Percentiles rank a stretch among this genome's conserved stretches.
These are phyloP conservation scores for Umbelopsis sp. DNA, from an alignment of 371 early-diverging fungal genomes.

Conservation along the genomic window DNA sequence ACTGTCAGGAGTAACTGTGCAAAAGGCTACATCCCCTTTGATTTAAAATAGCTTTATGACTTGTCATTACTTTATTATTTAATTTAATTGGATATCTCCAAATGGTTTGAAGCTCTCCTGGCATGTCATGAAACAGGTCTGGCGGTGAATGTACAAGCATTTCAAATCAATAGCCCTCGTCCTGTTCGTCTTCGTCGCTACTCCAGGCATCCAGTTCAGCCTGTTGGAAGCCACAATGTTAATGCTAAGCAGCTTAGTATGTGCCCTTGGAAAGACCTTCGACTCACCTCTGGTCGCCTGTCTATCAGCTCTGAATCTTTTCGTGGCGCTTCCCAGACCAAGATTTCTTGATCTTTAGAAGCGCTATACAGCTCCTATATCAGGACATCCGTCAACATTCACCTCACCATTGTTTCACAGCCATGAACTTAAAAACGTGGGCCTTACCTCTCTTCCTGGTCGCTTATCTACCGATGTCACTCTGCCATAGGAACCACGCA, in stretches of 20 bases:
- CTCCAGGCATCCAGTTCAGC: slow-evolving; percentile 48
- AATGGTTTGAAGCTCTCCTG: too few relatives aligned
- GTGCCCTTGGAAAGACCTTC: too few relatives aligned
- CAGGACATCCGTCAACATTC: not conserved
- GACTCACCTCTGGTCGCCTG: slow-evolving; percentile 14
- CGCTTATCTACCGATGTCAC: slow-evolving; percentile 64
- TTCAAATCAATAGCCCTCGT: too few relatives aligned
- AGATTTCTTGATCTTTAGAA: slow-evolving; percentile 67
- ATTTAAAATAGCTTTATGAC: not conserved
- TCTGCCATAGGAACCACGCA: slow-evolving; percentile 70
- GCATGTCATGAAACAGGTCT: too few relatives aligned
- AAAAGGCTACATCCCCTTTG: not conserved
- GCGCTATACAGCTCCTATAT: slow-evolving; percentile 70
- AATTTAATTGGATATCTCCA: not conserved
- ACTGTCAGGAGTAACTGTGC: not conserved
- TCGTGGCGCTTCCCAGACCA: slow-evolving; percentile 66
- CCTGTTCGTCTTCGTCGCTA: slow-evolving; percentile 33
- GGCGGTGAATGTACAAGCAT: too few relatives aligned
- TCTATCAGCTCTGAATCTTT: slow-evolving; percentile 26
- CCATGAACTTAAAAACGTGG: not conserved
- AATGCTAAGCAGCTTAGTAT: too few relatives aligned
- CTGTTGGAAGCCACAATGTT: slow-evolving; percentile 16
- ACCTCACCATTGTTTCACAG: not conserved
- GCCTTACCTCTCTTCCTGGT: slow-evolving; percentile 42
- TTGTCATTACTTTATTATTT: not conserved